Evolutionary conservation across 129 eudicot species (phyloP).

Genomic region (Pittosporum tobira): DNA sequence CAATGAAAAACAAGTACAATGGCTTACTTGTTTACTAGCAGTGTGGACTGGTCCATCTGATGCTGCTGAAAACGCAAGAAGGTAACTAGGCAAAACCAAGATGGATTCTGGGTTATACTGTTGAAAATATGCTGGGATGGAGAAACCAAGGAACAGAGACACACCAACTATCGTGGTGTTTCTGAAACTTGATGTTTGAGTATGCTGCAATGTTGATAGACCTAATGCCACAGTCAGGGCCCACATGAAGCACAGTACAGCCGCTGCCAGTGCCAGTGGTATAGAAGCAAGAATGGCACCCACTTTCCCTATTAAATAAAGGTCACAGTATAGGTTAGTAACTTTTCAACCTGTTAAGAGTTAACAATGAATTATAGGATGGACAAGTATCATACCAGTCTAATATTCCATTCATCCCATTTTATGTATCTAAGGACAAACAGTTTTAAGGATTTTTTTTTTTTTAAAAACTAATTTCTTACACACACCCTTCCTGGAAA

Average conservation of each 20-base stretch:
- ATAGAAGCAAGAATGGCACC: conserved; percentile 99
- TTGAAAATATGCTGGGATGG: conserved; percentile 85
- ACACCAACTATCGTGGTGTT: conserved; percentile 70
- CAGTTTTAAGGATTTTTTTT: too few species aligned
- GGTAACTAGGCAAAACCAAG: conserved; percentile 66
- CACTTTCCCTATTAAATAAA: conserved; percentile 56
- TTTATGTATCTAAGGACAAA: not conserved
- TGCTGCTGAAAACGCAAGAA: conserved; percentile 83
- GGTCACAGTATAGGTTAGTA: not conserved
- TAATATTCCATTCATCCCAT: too few species aligned
- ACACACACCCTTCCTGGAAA: not conserved
- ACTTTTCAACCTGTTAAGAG: not conserved
- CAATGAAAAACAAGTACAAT: not conserved
- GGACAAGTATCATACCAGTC: too few species aligned
- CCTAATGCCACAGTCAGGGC: conserved; percentile 69
- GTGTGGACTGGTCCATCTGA: conserved; percentile 77
- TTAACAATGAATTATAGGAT: too few species aligned
- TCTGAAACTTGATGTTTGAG: conserved; percentile 61
- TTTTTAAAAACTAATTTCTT: not conserved
- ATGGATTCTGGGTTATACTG: conserved; percentile 61
- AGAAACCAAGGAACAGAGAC: conserved; percentile 81
- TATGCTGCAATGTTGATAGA: conserved; percentile 56
- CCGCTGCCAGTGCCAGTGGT: conserved; percentile 91
- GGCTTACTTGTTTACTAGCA: conserved; percentile 50
- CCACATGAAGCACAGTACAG: conserved; percentile 83